These are phyloP conservation scores for Pavlovales sp. DNA, from an alignment of 208 protist genomes.

Conservation along the genomic window DNA sequence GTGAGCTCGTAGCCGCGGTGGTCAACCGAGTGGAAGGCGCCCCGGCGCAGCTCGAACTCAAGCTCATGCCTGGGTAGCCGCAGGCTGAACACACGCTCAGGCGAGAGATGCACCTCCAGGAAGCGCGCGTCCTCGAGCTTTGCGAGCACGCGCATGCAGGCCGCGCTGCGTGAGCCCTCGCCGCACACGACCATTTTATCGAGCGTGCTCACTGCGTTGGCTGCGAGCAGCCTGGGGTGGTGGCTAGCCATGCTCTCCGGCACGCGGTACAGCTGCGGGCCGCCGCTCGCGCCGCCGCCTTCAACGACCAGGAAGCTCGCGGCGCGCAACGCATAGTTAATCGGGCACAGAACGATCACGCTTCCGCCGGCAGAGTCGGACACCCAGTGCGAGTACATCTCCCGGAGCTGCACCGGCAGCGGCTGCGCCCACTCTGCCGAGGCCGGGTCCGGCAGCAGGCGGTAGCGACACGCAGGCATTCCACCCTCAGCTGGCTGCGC, in stretches of 20 bases:
- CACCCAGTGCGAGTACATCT: constrained; percentile 38
- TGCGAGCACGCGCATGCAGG: not conserved
- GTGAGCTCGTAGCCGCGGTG: not conserved
- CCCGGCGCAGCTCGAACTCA: constrained; percentile 6
- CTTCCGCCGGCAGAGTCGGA: not conserved
- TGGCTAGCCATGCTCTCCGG: not conserved
- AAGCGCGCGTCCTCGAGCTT: not conserved
- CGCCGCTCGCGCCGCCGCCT: not conserved
- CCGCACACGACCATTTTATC: not conserved
- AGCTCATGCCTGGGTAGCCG: constrained; percentile 22
- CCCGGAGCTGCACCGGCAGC: constrained; percentile 5
- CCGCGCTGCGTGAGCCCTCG: no score
- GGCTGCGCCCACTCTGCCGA: not conserved
- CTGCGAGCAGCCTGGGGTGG: not conserved
- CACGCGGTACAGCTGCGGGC: not conserved
- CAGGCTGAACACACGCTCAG: no score
- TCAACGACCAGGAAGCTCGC: not conserved
- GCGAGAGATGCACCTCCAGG: not conserved
- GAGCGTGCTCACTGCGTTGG: not conserved
- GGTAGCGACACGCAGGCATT: no score
- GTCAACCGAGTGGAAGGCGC: not conserved
- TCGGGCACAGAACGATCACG: not conserved
- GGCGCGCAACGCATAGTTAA: not conserved
- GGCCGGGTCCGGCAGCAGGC: no score
- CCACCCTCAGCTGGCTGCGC: not conserved